These are phyloP conservation scores for Neurospora pannonica DNA, from an alignment of 495 filamentous ascomycete species.

Conservation along the genomic window DNA sequence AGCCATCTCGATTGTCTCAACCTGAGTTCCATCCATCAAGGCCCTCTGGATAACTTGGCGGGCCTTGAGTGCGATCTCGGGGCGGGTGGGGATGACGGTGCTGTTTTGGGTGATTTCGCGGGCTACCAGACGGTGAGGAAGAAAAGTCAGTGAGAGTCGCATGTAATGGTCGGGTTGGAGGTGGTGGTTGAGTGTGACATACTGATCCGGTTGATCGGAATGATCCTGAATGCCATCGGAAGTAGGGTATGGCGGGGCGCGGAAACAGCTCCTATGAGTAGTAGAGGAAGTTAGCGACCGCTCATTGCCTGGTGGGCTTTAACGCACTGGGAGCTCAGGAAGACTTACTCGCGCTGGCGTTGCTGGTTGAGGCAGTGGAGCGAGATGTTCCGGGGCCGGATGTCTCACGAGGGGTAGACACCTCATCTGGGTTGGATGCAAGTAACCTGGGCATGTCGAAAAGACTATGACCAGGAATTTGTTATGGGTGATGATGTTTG, in stretches of 20 bases:
- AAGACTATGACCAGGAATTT: neutral
- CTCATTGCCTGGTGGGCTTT: neutral
- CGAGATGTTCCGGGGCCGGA: neutral
- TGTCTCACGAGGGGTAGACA: neutral
- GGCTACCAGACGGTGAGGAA: neutral
- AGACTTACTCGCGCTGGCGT: neutral
- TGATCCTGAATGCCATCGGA: neutral
- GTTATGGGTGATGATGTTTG: neutral
- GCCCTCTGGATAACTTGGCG: neutral
- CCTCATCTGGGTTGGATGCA: neutral
- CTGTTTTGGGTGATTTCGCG: neutral
- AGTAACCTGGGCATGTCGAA: neutral
- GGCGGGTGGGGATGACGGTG: neutral
- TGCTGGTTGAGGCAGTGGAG: neutral
- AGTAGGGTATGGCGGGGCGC: neutral
- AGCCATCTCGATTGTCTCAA: neutral
- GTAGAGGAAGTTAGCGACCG: neutral
- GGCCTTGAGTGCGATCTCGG: neutral
- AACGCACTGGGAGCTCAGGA: neutral
- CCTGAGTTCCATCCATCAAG: neutral
- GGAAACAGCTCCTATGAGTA: neutral
- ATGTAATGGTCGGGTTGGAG: neutral
- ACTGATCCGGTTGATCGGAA: neutral
- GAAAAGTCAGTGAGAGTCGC: neutral
- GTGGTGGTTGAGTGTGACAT: neutral